Conservation (phyloP, 106 monocot genomes). For the Acorus gramineus region DNA sequence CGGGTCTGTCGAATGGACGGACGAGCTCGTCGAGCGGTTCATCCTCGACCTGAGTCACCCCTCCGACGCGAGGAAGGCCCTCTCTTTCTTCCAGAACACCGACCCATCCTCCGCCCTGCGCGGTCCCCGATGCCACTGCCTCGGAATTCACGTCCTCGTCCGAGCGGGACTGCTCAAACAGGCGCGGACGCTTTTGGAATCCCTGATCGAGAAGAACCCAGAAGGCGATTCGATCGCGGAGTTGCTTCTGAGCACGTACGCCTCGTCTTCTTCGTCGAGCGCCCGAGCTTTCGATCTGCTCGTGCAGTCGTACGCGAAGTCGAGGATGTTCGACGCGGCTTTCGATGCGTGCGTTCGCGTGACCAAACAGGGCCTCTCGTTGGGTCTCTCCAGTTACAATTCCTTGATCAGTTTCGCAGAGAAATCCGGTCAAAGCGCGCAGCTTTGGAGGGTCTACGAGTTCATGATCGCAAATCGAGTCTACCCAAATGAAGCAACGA, state of each 20-base stretch:
- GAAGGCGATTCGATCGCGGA: conserved; percentile 5
- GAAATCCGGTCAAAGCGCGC: conserved; percentile 14
- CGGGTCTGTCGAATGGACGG: not conserved
- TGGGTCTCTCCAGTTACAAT: conserved; percentile 44
- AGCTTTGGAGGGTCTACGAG: conserved; percentile 72
- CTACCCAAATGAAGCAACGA: conserved; percentile 45
- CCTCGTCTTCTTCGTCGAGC: conserved; percentile 14
- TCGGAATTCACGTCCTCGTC: conserved; percentile 47
- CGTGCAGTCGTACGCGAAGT: conserved; percentile 36
- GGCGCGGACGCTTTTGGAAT: conserved; percentile 28
- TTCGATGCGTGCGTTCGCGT: conserved; percentile 40
- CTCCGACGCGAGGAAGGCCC: conserved; percentile 24
- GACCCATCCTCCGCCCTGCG: conserved; percentile 24
- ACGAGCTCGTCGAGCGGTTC: conserved; percentile 14
- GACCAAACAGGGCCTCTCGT: conserved; percentile 26
- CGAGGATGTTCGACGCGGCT: conserved; percentile 32
- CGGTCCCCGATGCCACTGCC: conserved; percentile 29
- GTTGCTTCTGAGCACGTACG: conserved; percentile 30
- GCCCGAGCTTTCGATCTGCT: conserved; percentile 60
- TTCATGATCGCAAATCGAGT: conserved; percentile 50
- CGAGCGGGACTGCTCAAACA: conserved; percentile 26
- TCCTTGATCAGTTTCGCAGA: conserved; percentile 36
- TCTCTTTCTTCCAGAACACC: conserved; percentile 45
- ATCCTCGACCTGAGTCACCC: conserved; percentile 29
- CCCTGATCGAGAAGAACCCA: not conserved